Evolutionary conservation across 2,329 filamentous ascomycete genomes (phyloP).

Genomic region (Fusarium sp.): DNA sequence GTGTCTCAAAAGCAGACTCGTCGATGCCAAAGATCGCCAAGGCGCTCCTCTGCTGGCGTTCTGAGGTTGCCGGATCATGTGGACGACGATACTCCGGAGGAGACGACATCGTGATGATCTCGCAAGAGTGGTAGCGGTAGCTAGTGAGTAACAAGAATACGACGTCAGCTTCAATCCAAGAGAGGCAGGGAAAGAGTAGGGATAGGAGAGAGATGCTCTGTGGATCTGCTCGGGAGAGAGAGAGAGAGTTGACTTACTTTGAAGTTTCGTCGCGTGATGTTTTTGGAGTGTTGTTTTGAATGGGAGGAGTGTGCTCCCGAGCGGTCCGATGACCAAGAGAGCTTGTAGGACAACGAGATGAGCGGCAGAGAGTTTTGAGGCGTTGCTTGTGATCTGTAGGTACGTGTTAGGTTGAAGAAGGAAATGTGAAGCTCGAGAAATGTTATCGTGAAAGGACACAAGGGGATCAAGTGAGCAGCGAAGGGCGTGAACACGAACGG

Average conservation of each 20-base stretch:
- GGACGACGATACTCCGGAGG: constrained; percentile 18
- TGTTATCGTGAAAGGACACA: not conserved
- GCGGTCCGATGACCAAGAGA: not conserved
- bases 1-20: not conserved
- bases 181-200: not conserved
- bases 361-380: not conserved
- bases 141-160: not conserved
- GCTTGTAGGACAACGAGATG: not conserved
- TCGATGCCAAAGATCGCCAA: constrained; percentile 10
- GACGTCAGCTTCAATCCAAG: not conserved
- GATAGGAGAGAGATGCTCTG: not conserved
- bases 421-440: not conserved
- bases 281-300: not conserved
- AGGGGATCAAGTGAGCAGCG: not conserved
- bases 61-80: not conserved
- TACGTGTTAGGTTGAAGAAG: not conserved
- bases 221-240: not conserved
- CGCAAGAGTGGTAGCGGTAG: not conserved
- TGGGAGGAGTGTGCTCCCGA: not conserved
- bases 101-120: constrained; percentile 21
- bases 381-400: not conserved
- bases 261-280: not conserved
- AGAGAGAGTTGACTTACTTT: constrained; percentile 15
- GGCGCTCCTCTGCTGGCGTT: constrained; percentile 19
- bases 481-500: not conserved